Evolutionary conservation across 202 grass and related monocot species (phyloP).

Genomic region (Hordeum pubiflorum): DNA sequence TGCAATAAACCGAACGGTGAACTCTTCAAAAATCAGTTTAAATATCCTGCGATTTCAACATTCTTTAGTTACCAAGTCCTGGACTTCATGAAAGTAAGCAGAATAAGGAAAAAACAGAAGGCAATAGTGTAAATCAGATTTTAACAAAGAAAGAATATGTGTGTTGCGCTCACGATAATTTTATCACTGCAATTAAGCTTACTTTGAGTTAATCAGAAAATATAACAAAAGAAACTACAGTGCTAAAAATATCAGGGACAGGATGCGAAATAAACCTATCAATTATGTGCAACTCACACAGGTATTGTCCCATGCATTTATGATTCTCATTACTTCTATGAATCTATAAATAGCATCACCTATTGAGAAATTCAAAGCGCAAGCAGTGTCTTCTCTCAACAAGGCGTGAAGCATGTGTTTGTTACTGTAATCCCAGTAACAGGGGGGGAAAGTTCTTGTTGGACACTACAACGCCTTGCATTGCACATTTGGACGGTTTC

Average conservation of each 20-base stretch:
- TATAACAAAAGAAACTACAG: neutral
- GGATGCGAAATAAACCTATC: neutral
- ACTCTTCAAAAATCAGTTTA: slow-evolving; percentile 69
- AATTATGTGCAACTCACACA: neutral
- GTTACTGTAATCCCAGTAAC: neutral
- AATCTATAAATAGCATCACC: neutral
- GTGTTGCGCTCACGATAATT: neutral
- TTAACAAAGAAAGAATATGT: slow-evolving; percentile 6
- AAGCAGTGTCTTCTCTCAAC: slow-evolving; percentile 6
- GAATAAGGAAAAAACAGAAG: neutral
- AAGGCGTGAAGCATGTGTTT: neutral
- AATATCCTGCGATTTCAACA: slow-evolving; percentile 46
- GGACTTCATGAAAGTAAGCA: slow-evolving; percentile 6
- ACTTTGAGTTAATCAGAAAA: slow-evolving; percentile 11
- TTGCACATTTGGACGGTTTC: neutral
- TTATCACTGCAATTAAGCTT: neutral
- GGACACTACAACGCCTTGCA: neutral
- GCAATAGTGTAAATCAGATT: neutral
- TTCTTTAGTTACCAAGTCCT: slow-evolving; percentile 1
- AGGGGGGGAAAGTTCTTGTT: neutral
- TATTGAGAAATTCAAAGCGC: neutral
- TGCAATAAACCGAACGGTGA: slow-evolving; percentile 35
- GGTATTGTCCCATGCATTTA: neutral
- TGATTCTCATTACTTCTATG: neutral
- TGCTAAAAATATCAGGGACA: neutral